phyloP scores from a whole-genome alignment of 208 protist species.

The Polymyxa betae region DNA sequence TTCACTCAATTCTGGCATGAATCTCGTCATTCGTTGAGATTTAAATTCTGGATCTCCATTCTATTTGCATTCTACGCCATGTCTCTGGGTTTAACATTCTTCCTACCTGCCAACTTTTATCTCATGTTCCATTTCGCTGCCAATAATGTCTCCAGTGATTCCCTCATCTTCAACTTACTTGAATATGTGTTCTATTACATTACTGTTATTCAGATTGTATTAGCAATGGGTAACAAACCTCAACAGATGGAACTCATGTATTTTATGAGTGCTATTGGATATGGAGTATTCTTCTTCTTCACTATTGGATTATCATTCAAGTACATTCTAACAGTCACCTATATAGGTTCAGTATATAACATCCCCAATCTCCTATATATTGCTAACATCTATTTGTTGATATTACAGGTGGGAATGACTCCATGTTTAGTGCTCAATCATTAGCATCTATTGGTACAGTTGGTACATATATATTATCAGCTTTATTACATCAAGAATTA shows the following conservation, averaged over 20 bases:
- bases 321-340: neutral
- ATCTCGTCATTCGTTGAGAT: conserved; percentile 6
- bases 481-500: neutral
- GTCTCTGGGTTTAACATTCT: neutral
- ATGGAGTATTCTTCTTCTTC: conserved; percentile 43
- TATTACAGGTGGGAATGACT: neutral
- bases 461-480: neutral
- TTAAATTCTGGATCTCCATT: neutral
- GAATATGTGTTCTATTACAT: conserved; percentile 6
- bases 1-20: conserved; percentile 3
- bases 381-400: neutral
- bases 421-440: neutral
- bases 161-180: conserved; percentile 31
- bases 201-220: neutral
- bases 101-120: conserved; percentile 26
- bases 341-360: neutral
- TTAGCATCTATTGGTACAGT: neutral
- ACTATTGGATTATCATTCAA: conserved; percentile 2
- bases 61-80: conserved; percentile 46
- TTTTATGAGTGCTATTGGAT: conserved; percentile 42
- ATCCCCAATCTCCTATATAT: neutral
- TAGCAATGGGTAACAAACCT: conserved; percentile 51
- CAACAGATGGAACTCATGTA: conserved; percentile 50
- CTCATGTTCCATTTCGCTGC: conserved; percentile 48
- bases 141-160: neutral